Base-by-base conservation (phyloP, 78 protist genomes). In the Salpingoeca rosetta region DNA sequence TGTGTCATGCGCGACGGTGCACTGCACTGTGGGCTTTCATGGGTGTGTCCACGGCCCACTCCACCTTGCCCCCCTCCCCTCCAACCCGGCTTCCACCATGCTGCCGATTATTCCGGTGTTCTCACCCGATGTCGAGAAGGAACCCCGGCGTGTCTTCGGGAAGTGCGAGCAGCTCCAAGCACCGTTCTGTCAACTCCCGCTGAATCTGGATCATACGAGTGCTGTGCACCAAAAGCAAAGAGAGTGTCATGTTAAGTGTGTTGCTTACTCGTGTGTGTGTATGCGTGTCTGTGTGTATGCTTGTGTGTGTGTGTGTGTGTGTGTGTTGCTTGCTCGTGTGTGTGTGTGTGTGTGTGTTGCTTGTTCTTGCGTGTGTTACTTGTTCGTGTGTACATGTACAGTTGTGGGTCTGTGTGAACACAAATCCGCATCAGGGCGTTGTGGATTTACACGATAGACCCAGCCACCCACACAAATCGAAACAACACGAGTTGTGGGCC, bases 121-220 rank as follows among this genome's bases (percentile, higher is more conserved):
- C n/a, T n/a, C n/a, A 95, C 36, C 99, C 99, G 12, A 97, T 80
- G 90, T 97, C 99, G 26, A 97, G 93, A 2, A 97, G 10, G 44
- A 91, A 76, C 22, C 83, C 25, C 39, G 91, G 86, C 40, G 65
- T 73, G 40, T 83, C 92, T 76, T 74, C 81, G 0, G 92, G 95
- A 31, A 95, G 76, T 28, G 77, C 75, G 51, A 94, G 86, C 74
- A 98, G 90, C 86, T 98, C 97, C 41, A 95, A 31, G 1, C 98
- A 96, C 37, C 99, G 91, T 90, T 93, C 93, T 1, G 98, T 73
- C 96, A 98, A 92, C 39, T 74, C 31, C 38, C 87, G 73, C 90
- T 98, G 99, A 81, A 98, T 89, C 41, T 91, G 91, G 0, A 85
- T 87, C 93, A 95, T 94, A 41, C 97, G 95, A 26, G 95, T 80